Percentiles rank a stretch among this genome's conserved stretches.
Conservation (phyloP, 106 monocot species). For the Phalaenopsis equestris region DNA sequence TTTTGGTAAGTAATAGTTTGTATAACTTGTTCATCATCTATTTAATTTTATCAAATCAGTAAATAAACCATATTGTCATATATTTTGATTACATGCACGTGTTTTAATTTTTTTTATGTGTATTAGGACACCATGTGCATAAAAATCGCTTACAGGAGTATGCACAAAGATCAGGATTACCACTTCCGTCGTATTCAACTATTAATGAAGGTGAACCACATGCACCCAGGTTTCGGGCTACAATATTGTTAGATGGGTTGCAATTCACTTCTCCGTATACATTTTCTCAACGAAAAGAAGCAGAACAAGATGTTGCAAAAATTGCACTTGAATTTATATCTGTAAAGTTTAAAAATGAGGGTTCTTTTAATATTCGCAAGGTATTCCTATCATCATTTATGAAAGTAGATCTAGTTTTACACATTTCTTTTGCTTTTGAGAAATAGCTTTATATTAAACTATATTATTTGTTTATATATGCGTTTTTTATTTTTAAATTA, state of each 20-base stretch:
- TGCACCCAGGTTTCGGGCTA: slow-evolving; percentile 23
- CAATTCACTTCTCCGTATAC: slow-evolving; percentile 15
- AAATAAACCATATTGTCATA: not conserved
- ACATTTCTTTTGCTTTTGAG: not conserved
- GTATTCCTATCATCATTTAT: slow-evolving; percentile 8
- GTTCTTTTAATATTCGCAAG: slow-evolving; percentile 9
- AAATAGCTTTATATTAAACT: not conserved
- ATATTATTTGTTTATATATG: not conserved
- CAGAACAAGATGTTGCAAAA: slow-evolving; percentile 43
- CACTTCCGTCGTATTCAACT: slow-evolving; percentile 32
- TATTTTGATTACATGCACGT: not conserved
- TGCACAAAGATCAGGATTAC: slow-evolving; percentile 24
- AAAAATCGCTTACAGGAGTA: slow-evolving; percentile 39
- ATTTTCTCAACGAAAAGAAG: slow-evolving; percentile 32
- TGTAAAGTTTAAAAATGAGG: slow-evolving; percentile 11
- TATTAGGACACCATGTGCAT: slow-evolving; percentile 11
- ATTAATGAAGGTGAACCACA: slow-evolving; percentile 28
- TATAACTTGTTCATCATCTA: not conserved
- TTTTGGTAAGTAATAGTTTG: too few relatives aligned
- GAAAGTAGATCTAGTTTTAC: not conserved
- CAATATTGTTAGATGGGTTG: slow-evolving; percentile 22
- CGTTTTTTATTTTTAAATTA: not conserved
- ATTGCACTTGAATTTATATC: slow-evolving; percentile 22
- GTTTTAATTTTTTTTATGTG: slow-evolving; percentile 5
- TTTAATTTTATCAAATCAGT: not conserved